Evolutionary conservation across 768 basidiomycete species (phyloP).

Genomic region (Pleurotus djamor): DNA sequence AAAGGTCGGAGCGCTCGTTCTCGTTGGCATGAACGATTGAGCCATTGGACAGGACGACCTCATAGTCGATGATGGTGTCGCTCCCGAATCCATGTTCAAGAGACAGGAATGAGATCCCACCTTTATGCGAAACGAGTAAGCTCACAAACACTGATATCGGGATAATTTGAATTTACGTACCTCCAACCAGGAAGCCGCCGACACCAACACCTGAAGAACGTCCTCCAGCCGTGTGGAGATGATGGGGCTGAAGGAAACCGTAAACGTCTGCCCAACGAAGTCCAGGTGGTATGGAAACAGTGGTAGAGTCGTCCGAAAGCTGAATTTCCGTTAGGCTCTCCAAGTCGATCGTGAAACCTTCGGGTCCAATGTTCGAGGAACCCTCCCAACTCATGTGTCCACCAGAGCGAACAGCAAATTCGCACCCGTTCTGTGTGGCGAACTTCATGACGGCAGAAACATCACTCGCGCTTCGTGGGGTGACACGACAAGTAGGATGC

Average conservation of each 20-base stretch:
- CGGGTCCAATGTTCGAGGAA: slow-evolving; percentile 9
- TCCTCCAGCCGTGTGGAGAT: slow-evolving; percentile 8
- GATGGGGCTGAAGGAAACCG: neutral
- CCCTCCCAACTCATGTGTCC: slow-evolving; percentile 11
- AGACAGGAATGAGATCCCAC: slow-evolving; percentile 14
- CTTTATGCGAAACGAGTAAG: neutral
- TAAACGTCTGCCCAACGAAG: slow-evolving; percentile 10
- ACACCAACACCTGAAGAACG: slow-evolving; percentile 11
- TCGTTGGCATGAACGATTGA: slow-evolving; percentile 7
- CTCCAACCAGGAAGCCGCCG: slow-evolving; percentile 13
- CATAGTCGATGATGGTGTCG: slow-evolving; percentile 12
- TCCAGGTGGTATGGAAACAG: slow-evolving; percentile 8
- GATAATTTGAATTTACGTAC: neutral
- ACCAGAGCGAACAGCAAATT: slow-evolving; percentile 4
- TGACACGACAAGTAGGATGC: neutral
- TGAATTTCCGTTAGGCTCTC: slow-evolving; percentile 1
- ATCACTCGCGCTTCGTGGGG: neutral
- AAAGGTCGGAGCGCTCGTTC: slow-evolving; percentile 11
- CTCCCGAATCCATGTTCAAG: slow-evolving; percentile 10
- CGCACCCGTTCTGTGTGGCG: neutral
- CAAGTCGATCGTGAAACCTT: slow-evolving; percentile 11
- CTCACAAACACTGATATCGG: neutral
- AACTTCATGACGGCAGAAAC: slow-evolving; percentile 1
- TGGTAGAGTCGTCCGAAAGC: slow-evolving; percentile 1
- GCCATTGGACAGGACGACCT: slow-evolving; percentile 14